These are phyloP conservation scores for Citrullus mucosospermus DNA, from an alignment of 306 rosid genomes.

Conservation along the genomic window DNA sequence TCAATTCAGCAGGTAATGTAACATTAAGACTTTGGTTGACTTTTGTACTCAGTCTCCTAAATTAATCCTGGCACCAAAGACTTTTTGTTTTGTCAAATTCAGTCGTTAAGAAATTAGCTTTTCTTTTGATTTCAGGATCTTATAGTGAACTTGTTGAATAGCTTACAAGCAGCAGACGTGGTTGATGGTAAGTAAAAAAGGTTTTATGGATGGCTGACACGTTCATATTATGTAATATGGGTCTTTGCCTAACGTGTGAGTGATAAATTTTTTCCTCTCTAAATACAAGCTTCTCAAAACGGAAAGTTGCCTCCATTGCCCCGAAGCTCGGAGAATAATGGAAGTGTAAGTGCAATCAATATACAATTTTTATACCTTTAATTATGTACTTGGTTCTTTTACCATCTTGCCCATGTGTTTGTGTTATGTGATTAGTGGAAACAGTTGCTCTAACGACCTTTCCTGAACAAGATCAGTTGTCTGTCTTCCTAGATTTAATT, in stretches of 20 bases:
- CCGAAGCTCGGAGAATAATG: constrained; percentile 72
- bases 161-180: constrained; percentile 63
- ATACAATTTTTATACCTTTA: neutral
- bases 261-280: constrained; percentile 17
- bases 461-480: neutral
- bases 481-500: neutral
- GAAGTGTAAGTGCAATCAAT: constrained; percentile 45
- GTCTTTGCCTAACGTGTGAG: neutral
- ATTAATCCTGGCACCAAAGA: constrained; percentile 2
- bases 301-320: constrained; percentile 85
- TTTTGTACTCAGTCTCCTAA: constrained; percentile 7
- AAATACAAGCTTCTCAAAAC: constrained; percentile 52
- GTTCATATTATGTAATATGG: neutral
- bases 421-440: neutral
- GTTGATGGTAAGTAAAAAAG: constrained; percentile 57
- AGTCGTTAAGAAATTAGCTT: constrained; percentile 12
- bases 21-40: constrained; percentile 5
- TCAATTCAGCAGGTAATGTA: constrained; percentile 78
- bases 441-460: neutral
- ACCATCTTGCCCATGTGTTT: neutral
- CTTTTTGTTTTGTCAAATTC: neutral
- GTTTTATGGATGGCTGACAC: neutral
- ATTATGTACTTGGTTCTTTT: neutral
- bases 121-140: constrained; percentile 58
- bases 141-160: constrained; percentile 52